These are phyloP conservation scores for Tricholoma terreum DNA, from an alignment of 768 basidiomycete species.

Conservation along the genomic window DNA sequence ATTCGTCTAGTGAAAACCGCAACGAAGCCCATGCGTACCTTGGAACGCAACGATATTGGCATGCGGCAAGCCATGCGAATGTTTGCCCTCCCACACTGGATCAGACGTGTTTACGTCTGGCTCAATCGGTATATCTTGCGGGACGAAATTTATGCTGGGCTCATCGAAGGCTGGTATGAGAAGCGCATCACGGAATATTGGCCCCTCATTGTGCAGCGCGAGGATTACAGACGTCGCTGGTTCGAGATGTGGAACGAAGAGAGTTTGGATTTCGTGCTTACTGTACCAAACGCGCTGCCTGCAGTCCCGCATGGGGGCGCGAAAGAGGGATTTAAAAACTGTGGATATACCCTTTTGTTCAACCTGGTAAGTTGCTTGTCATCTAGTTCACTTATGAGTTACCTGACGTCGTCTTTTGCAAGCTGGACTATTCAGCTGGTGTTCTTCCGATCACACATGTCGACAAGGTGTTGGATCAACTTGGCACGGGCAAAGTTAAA, in stretches of 20 bases:
- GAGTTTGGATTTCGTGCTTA: conserved; percentile 56
- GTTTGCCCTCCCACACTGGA: conserved; percentile 43
- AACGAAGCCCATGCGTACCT: conserved; percentile 30
- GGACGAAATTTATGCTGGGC: conserved; percentile 51
- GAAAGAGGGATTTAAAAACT: conserved; percentile 49
- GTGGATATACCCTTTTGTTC: conserved; percentile 61
- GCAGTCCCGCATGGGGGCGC: conserved; percentile 53
- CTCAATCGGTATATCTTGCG: conserved; percentile 50
- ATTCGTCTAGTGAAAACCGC: conserved; percentile 21
- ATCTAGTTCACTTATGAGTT: background rate
- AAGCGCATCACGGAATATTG: conserved; percentile 46
- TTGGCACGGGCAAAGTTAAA: conserved; percentile 30
- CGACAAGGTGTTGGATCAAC: conserved; percentile 37
- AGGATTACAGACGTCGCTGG: conserved; percentile 41
- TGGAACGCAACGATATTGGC: conserved; percentile 50
- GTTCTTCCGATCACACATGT: conserved; percentile 60
- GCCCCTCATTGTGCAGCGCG: conserved; percentile 45
- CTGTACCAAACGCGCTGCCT: conserved; percentile 54
- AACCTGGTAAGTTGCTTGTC: conserved; percentile 45
- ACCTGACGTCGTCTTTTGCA: background rate
- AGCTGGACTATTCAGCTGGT: conserved; percentile 52
- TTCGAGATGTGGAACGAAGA: conserved; percentile 38
- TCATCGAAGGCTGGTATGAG: conserved; percentile 45
- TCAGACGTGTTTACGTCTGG: conserved; percentile 47
- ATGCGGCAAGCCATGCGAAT: conserved; percentile 36